A percentile compares a stretch with the other conserved stretches of the same genome.
phyloP scores from a whole-genome alignment of 805 yeast genomes.

The Candida michaelii region DNA sequence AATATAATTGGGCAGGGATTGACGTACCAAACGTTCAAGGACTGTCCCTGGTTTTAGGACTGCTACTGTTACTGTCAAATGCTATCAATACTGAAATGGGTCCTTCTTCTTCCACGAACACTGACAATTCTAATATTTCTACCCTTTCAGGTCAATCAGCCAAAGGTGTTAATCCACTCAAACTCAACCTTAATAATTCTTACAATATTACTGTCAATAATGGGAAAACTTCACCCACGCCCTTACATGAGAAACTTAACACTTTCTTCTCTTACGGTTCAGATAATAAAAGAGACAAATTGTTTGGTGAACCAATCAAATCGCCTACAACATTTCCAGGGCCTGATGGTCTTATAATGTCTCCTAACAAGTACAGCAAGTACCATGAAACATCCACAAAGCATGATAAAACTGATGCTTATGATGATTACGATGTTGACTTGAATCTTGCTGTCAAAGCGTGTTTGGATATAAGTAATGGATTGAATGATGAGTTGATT shows the following conservation, averaged over 20 bases:
- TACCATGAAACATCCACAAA: background rate
- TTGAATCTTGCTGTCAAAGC: constrained; percentile 41
- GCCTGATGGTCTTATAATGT: background rate
- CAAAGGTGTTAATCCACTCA: background rate
- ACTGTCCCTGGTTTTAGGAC: too few relatives aligned
- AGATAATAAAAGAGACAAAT: background rate
- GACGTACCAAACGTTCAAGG: constrained; percentile 2
- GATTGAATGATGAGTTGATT: constrained; percentile 38
- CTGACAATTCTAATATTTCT: background rate
- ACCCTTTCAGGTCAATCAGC: background rate
- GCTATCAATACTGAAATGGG: background rate
- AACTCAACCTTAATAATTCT: background rate
- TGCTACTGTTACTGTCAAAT: too few relatives aligned
- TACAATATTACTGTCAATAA: background rate
- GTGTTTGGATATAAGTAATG: constrained; percentile 50
- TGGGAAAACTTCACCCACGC: constrained; percentile 8
- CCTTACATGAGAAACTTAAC: constrained; percentile 9
- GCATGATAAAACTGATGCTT: background rate
- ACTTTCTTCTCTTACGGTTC: constrained; percentile 5
- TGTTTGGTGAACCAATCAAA: constrained; percentile 5
- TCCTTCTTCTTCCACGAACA: background rate
- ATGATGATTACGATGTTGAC: constrained; percentile 10
- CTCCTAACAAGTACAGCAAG: background rate
- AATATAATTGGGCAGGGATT: constrained; percentile 33
- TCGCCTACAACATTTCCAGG: background rate